Evolutionary conservation across 208 protist genomes (phyloP), one percentile per base, ranked within the genome.

Genomic region (Crithidia sp.): DNA sequence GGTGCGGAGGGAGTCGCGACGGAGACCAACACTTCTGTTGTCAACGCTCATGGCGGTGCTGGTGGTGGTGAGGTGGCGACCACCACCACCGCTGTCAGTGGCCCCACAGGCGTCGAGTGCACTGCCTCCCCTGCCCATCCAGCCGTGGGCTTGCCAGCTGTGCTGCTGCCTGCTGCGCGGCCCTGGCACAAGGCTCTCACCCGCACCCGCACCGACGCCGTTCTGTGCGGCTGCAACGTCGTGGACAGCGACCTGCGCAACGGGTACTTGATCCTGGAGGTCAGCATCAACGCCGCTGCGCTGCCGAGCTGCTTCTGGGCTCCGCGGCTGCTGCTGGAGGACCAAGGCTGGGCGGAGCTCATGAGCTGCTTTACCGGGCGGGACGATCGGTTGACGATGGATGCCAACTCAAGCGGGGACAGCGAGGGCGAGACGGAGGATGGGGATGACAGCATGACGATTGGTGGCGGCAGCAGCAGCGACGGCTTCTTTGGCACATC

Each of bases 231-330:
- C 49, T 65, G 79, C 60, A 91, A 95, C 71, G 72, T 95, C 17
- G 66, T 95, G 28, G 91, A 95, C 70, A 91, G 83, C 76, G 86
- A 93, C 82, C 17, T 95, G 14, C 78, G 81, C 37, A 82, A 82
- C 63, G 91, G 88, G 39, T 82, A 91, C 52, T 77, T 95, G 12
- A 66, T 93, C n/a, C 83, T 93, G 5, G 82, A 90, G 58, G 66
- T 95, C 14, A 81, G 76, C n/a, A 68, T 95, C 19, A 56, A 78
- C 55, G 19, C 61, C 39, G 74, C 67, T 6, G 65, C 67, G 71
- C 71, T 82, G 67, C 77, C 71, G 28, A 12, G 17, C 19, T 61
- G 50, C 56, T 80, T 74, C 45, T 84, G 79, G 76, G 81, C 65
- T 0, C 76, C 77, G 49, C 78, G 50, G 43, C 47, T 72, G 41